Evolutionary conservation across 306 rosid species (phyloP).

Genomic region (Leucaena leucocephala): DNA sequence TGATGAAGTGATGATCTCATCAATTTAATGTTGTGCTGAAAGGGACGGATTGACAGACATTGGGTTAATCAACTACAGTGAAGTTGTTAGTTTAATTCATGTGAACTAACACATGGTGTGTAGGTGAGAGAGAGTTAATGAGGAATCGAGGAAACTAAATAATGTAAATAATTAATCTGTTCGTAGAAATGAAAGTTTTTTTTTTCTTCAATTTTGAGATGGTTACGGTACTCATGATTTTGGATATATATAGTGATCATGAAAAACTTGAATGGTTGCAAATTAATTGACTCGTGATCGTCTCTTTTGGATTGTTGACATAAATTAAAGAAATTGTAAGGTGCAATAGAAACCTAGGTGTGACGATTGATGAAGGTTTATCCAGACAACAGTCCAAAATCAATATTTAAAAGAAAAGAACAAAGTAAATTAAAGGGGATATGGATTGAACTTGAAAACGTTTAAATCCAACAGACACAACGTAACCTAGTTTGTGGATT

Average conservation of each 20-base stretch:
- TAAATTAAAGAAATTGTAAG: neutral
- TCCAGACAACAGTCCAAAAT: neutral
- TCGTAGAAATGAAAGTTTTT: neutral
- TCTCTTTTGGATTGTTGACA: neutral
- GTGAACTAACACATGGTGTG: neutral
- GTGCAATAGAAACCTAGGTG: neutral
- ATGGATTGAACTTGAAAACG: neutral
- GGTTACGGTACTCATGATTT: neutral
- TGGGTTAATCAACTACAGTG: neutral
- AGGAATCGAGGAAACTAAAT: neutral
- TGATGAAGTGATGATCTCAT: conserved; percentile 2
- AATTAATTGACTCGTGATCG: neutral
- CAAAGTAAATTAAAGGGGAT: neutral
- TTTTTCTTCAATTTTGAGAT: neutral
- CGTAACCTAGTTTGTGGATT: neutral
- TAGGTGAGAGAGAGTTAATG: neutral
- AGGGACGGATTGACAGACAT: neutral
- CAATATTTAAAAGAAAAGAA: neutral
- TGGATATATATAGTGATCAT: too few relatives aligned
- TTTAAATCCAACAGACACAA: neutral
- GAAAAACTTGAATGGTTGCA: neutral
- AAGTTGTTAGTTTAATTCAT: neutral
- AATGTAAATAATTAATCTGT: conserved; percentile 31
- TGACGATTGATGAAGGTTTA: neutral
- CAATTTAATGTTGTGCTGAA: neutral